Conservation (phyloP, 2,329 filamentous ascomycete species). For the Pseudocercospora macadamiae region DNA sequence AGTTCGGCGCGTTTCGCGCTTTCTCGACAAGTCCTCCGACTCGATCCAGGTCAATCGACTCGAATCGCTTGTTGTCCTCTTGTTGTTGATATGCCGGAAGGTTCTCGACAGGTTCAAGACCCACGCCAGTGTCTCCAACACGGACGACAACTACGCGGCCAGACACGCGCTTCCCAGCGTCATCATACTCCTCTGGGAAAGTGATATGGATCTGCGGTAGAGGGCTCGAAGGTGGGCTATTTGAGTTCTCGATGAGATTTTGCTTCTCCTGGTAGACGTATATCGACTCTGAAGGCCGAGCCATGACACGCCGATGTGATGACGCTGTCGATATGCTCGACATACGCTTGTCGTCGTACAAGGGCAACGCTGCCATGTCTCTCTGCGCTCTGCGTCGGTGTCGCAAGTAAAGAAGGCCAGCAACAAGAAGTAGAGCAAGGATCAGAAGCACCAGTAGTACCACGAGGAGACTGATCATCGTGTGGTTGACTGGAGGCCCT, state of each 20-base stretch:
- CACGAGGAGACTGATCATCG: conserved; percentile 77
- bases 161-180: conserved; percentile 74
- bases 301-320: conserved; percentile 62
- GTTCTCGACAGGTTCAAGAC: conserved; percentile 79
- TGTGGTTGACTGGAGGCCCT: conserved; percentile 56
- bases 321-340: conserved; percentile 47
- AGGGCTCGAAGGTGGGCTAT: conserved; percentile 73
- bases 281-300: conserved; percentile 63
- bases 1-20: conserved; percentile 40
- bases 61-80: conserved; percentile 74
- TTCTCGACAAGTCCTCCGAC: conserved; percentile 96
- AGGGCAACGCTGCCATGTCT: conserved; percentile 63
- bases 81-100: conserved; percentile 83
- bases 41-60: conserved; percentile 90
- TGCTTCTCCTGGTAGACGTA: conserved; percentile 80
- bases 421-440: conserved; percentile 68
- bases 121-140: conserved; percentile 85
- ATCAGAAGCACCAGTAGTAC: conserved; percentile 77
- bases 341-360: conserved; percentile 66
- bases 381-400: conserved; percentile 58
- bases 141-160: conserved; percentile 90
- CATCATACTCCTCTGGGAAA: conserved; percentile 93
- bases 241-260: conserved; percentile 74
- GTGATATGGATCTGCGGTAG: conserved; percentile 97
- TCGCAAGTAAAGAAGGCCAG: conserved; percentile 72